Percentiles rank a stretch among this genome's conserved stretches.
phyloP scores from a whole-genome alignment of 805 yeast species.

The Pachysolen tannophilus region DNA sequence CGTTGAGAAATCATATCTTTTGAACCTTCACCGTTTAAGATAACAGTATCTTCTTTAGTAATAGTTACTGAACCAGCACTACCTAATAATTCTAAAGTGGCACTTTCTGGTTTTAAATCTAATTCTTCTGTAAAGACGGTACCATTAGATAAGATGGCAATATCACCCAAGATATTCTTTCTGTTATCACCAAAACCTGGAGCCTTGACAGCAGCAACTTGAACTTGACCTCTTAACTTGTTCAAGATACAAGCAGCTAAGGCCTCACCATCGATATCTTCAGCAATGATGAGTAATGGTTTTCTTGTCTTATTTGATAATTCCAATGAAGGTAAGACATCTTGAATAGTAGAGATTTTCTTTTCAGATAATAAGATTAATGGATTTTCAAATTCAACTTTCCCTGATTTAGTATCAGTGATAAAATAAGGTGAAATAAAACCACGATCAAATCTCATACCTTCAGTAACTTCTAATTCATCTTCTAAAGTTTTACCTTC shows the following conservation, averaged over 20 bases:
- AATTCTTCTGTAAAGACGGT: constrained; percentile 87
- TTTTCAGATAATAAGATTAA: constrained; percentile 82
- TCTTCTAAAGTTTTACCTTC: constrained; percentile 97
- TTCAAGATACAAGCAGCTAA: constrained; percentile 95
- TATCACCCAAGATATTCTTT: constrained; percentile 91
- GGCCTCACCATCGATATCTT: constrained; percentile 97
- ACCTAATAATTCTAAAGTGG: constrained; percentile 84
- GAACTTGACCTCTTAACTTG: constrained; percentile 97
- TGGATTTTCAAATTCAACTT: constrained; percentile 94
- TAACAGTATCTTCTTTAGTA: constrained; percentile 92
- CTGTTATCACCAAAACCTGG: constrained; percentile 99
- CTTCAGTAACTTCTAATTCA: constrained; percentile 94
- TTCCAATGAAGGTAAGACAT: constrained; percentile 87
- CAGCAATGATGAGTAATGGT: constrained; percentile 89
- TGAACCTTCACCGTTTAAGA: constrained; percentile 86
- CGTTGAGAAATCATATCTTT: constrained; percentile 76
- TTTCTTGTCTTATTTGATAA: constrained; percentile 88
- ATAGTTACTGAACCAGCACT: constrained; percentile 85
- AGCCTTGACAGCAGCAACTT: constrained; percentile 95
- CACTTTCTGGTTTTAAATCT: constrained; percentile 92
- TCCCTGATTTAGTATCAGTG: constrained; percentile 86
- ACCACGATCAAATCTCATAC: constrained; percentile 98
- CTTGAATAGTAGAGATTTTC: constrained; percentile 85
- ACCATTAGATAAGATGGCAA: constrained; percentile 93
- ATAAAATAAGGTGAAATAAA: constrained; percentile 95